phyloP scores from a whole-genome alignment of 192 early-diverging fungal genomes.

The Linderina pennispora region DNA sequence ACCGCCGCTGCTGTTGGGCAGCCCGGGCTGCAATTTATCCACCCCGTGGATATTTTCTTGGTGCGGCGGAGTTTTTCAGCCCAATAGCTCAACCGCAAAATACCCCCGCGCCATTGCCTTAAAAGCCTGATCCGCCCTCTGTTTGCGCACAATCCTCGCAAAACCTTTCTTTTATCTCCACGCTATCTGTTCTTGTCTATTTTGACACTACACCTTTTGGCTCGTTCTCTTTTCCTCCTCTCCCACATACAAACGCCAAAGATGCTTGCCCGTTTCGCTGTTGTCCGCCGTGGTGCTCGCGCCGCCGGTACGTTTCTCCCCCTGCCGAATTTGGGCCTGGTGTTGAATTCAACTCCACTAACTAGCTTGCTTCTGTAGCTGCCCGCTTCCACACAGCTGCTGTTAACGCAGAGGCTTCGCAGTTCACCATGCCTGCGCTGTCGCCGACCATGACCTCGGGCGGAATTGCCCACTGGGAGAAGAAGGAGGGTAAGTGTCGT shows the following conservation, averaged over 20 bases:
- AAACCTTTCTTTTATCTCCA: neutral
- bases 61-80: no score
- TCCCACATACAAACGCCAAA: neutral
- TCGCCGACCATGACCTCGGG: slow-evolving; percentile 99
- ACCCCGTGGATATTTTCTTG: no score
- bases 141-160: no score
- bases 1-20: no score
- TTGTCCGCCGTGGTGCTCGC: slow-evolving; percentile 21
- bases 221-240: neutral
- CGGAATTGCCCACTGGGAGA: slow-evolving; percentile 89
- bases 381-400: slow-evolving; percentile 61
- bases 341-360: no score
- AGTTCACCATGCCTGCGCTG: slow-evolving; percentile 92
- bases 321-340: no score
- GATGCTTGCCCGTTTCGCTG: slow-evolving; percentile 33
- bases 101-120: no score
- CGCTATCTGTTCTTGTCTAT: neutral
- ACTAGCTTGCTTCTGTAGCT: slow-evolving; percentile 50
- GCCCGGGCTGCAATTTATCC: no score
- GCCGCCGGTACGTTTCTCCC: slow-evolving; percentile 26
- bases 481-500: slow-evolving; percentile 57
- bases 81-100: no score
- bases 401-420: slow-evolving; percentile 18
- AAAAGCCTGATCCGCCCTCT: no score
- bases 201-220: neutral